Conservation (phyloP, 2,329 filamentous ascomycete genomes). For the Ophiostoma sp. region DNA sequence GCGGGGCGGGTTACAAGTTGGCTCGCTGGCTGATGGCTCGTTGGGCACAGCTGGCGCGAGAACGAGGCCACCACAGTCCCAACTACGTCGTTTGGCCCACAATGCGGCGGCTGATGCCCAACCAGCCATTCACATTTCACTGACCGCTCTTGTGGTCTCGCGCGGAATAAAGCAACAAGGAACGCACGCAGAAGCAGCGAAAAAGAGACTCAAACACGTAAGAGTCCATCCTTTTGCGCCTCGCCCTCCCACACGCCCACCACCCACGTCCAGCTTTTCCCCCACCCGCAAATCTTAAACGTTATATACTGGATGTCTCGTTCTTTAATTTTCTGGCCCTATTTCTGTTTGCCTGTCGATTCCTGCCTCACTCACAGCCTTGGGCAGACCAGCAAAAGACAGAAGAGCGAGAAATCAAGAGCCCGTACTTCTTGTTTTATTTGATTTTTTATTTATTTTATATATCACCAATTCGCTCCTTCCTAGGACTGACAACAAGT, state of each 20-base stretch:
- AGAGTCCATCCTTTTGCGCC: slow-evolving; percentile 28
- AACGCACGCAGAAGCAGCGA: background rate
- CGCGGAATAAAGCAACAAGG: background rate
- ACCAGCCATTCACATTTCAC: slow-evolving; percentile 36
- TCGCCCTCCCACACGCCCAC: slow-evolving; percentile 23
- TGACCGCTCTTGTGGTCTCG: slow-evolving; percentile 37
- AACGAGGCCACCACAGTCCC: slow-evolving; percentile 7
- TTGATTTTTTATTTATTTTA: background rate
- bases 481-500: background rate
- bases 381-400: background rate
- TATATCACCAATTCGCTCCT: background rate
- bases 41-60: slow-evolving; percentile 29
- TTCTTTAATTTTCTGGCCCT: slow-evolving; percentile 13
- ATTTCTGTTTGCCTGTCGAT: slow-evolving; percentile 11
- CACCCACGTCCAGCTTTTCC: slow-evolving; percentile 6
- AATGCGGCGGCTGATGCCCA: slow-evolving; percentile 37
- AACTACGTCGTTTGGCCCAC: background rate
- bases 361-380: background rate
- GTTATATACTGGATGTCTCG: slow-evolving; percentile 22
- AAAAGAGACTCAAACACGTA: background rate
- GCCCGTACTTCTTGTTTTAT: background rate
- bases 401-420: background rate
- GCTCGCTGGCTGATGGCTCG: background rate
- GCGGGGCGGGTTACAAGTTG: slow-evolving; percentile 9
- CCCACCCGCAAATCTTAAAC: slow-evolving; percentile 12